Evolutionary conservation across 2,329 filamentous ascomycete genomes (phyloP), one percentile per base, ranked within the genome.

Genomic region (Cercospora sp.): DNA sequence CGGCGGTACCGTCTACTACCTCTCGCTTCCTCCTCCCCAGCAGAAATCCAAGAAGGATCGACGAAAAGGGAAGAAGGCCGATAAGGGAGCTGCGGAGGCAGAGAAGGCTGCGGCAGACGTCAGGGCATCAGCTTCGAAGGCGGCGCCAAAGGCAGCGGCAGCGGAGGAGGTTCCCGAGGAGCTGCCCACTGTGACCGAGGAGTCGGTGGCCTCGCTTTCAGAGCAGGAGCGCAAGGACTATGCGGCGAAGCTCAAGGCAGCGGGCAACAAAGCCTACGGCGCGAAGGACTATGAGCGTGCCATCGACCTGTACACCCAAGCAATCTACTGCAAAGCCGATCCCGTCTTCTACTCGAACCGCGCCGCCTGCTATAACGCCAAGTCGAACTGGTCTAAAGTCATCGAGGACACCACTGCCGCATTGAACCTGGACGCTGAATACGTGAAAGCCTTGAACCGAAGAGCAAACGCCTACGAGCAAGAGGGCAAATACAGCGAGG

Each of bases 281-380:
- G 89, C 90, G 74, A 98, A 97, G 83, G 91, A 96, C 77, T 97
- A 97, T 83, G 90, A 93, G 81, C 89, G 88, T 76, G 95, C 95
- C 73, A 99, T 99, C 78, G 91, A 94, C 4, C 89, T 99, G 39
- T 99, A 99, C 83, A 92, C 92, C 73, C 92, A 96, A 83, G 95
- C 95, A 61, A 96, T 99, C 75, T 84, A 98, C 62, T 98, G 95
- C 90, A 96, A 95, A 83, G 91, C 94, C 67, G 95, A 99, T 77
- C 93, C 95, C 33, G 94, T 99, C 79, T 99, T 95, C 86, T 99
- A 96, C 87, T 98, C 95, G 72, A 99, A 99, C 86, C 91, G 95
- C 75, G 95, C 95, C 67, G 95, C 95, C 64, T 99, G 95, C 86
- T 96, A 93, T 84, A 98, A 97, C 79, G 93, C 95, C 73, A 89